Conservation (phyloP, 2,329 filamentous ascomycete species). For the Dryadomyces sulphureus region DNA sequence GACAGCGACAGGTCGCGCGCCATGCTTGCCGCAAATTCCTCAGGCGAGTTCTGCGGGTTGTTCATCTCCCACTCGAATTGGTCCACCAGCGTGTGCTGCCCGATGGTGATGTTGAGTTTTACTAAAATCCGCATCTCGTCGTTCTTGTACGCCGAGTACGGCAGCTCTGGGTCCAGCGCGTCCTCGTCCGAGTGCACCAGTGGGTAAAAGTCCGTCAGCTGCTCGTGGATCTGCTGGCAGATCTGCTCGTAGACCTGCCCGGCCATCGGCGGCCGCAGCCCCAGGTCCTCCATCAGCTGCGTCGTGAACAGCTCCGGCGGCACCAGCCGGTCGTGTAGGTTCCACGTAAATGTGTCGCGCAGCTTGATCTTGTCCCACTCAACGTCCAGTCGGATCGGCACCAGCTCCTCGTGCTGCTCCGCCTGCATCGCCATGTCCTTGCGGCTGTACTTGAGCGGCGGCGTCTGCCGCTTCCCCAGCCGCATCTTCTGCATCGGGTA, state of each 20-base stretch:
- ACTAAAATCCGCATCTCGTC: slow-evolving; percentile 96
- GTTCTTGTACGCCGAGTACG: slow-evolving; percentile 92
- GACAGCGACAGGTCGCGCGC: slow-evolving; percentile 77
- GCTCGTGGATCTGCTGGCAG: slow-evolving; percentile 63
- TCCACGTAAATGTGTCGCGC: slow-evolving; percentile 97
- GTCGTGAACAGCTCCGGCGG: slow-evolving; percentile 70
- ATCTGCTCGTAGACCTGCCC: slow-evolving; percentile 49
- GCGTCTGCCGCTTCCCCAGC: slow-evolving; percentile 62
- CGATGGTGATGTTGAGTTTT: slow-evolving; percentile 96
- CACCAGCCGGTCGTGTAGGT: slow-evolving; percentile 79
- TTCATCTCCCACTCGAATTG: slow-evolving; percentile 99
- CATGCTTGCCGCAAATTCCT: slow-evolving; percentile 87
- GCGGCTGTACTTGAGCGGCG: slow-evolving; percentile 56
- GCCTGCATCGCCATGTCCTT: slow-evolving; percentile 76
- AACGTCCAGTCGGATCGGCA: slow-evolving; percentile 82
- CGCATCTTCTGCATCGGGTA: slow-evolving; percentile 68
- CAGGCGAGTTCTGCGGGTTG: slow-evolving; percentile 81
- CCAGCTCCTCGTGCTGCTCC: slow-evolving; percentile 80
- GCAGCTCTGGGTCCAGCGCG: slow-evolving; percentile 73
- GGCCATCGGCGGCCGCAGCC: slow-evolving; percentile 55
- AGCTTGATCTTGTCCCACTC: slow-evolving; percentile 93
- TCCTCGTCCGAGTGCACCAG: slow-evolving; percentile 84
- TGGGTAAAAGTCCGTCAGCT: slow-evolving; percentile 85
- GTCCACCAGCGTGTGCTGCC: slow-evolving; percentile 82
- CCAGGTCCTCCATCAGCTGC: slow-evolving; percentile 84